Conservation (phyloP, 345 rosid species). For the Xanthoceras sorbifolium region DNA sequence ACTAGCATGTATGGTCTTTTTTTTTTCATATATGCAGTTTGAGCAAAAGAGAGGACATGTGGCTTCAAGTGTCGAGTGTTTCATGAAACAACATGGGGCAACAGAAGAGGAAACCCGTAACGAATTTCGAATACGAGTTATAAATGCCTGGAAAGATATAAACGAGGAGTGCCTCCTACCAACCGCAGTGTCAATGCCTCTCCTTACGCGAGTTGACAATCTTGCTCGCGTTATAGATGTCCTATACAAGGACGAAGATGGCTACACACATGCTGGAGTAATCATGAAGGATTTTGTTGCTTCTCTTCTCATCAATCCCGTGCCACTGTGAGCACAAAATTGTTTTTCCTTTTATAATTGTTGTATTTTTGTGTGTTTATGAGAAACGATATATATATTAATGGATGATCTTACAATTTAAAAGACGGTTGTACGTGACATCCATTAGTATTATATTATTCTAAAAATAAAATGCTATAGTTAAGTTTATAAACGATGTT, state of each 20-base stretch:
- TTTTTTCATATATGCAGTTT: not conserved
- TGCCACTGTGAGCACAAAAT: not conserved
- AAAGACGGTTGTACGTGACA: too few species aligned
- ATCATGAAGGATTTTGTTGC: conserved; percentile 17
- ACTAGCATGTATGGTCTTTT: too few species aligned
- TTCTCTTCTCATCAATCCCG: conserved; percentile 24
- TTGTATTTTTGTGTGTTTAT: too few species aligned
- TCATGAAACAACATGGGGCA: conserved; percentile 32
- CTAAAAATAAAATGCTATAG: too few species aligned
- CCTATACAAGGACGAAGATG: conserved; percentile 30
- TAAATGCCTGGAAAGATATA: conserved; percentile 40
- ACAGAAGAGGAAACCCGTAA: conserved; percentile 22
- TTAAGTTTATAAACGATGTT: too few species aligned
- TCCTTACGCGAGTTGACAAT: conserved; percentile 25
- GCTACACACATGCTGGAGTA: conserved; percentile 15
- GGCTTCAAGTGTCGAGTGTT: conserved; percentile 37
- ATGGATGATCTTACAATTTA: too few species aligned
- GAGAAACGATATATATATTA: too few species aligned
- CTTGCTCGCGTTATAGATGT: conserved; percentile 31
- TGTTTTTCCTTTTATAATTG: too few species aligned
- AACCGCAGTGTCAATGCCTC: conserved; percentile 15
- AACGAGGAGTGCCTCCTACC: conserved; percentile 33
- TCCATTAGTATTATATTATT: too few species aligned
- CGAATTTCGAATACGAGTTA: conserved; percentile 10
- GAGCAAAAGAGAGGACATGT: conserved; percentile 28